Base-by-base conservation (phyloP, 129 eudicot genomes). In the Logfia minima region DNA sequence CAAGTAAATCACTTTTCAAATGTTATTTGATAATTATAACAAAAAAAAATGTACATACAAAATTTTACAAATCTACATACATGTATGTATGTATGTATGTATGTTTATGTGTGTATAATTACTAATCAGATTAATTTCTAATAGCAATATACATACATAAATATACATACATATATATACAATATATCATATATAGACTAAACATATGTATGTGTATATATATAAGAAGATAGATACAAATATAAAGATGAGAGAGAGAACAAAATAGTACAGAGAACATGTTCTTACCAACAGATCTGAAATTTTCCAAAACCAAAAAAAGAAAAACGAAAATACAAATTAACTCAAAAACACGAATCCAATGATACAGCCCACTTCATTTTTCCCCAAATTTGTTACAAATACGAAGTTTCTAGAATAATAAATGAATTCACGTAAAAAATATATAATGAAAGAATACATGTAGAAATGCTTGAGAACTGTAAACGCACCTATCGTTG, bases 241-340 rank as follows among this genome's bases (percentile, higher is more conserved):
- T 21, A 7, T 4, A 58, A 7, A 19, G 26, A n/a, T 58, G 77
- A 31, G 22, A 80, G 61, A 75, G 71, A 61, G 76, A 75, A 18
- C 66, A 52, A 48, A 35, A 60, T 51, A 45, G 13, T 26, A 21
- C 34, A 35, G 69, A 63, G 32, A 29, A 63, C 77, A 71, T 79
- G 83, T 79, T 71, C 29, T 16, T 71, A 61, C 53, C 34, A 77
- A 35, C 82, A 86, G 90, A 86, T 86, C 90, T 83, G 87, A 77
- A 72, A 74, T 3, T 66, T 63, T 48, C 6, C 63, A 81, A 17
- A 77, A 70, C 77, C 60, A 63, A 56, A 58, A 6, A 31, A 48
- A 48, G 0, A 48, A 58, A 6, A 31, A 48, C 14, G 0, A 48
- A 2, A 9, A 41, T 41, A 41, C 14, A 66, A 68, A 74, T 61